These are phyloP conservation scores for Rhododendron molle DNA, from an alignment of 148 eudicot species.

Conservation along the genomic window DNA sequence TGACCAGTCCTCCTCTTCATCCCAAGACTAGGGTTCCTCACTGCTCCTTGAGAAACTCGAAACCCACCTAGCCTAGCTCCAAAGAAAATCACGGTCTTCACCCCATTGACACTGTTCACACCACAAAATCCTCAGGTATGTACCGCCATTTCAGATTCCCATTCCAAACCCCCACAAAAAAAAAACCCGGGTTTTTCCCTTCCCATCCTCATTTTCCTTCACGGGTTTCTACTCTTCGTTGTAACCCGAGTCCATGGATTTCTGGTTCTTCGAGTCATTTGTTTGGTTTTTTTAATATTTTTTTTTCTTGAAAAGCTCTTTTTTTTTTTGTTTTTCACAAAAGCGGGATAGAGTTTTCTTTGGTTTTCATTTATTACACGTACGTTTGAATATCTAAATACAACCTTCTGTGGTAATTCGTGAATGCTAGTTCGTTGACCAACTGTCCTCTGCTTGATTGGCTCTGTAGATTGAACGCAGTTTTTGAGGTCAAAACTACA, in stretches of 20 bases:
- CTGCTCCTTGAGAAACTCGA: not conserved
- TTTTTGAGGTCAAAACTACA: not conserved
- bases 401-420: not conserved
- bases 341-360: not conserved
- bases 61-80: not conserved
- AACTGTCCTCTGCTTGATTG: not conserved
- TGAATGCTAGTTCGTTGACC: not conserved
- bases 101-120: not conserved
- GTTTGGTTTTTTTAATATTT: not conserved
- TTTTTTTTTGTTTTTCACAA: not conserved
- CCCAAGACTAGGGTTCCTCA: constrained; percentile 1
- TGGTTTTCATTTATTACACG: not conserved
- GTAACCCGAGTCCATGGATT: not conserved
- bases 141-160: not conserved
- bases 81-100: not conserved
- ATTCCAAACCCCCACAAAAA: not conserved
- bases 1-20: constrained; percentile 5
- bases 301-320: not conserved
- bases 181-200: not conserved
- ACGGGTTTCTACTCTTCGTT: not conserved
- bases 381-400: not conserved
- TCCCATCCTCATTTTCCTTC: not conserved
- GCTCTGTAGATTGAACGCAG: not conserved
- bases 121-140: not conserved
- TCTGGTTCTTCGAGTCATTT: not conserved